Evolutionary conservation across 768 basidiomycete species (phyloP).

Genomic region (Tricholoma flavovirens): DNA sequence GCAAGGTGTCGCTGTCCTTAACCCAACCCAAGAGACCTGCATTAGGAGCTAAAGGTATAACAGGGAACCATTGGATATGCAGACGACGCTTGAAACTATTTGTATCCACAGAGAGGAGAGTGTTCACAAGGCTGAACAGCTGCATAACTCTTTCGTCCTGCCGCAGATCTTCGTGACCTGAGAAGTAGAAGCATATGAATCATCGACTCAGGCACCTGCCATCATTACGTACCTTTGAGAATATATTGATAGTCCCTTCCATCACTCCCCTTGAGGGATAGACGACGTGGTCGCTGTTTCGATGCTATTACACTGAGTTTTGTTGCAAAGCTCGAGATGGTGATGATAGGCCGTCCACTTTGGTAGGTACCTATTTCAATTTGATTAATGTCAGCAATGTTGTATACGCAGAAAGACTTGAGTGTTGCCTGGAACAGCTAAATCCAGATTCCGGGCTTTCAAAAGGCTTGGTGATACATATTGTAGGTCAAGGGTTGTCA

Average conservation of each 20-base stretch:
- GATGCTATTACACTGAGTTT: slow-evolving; percentile 93
- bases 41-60: slow-evolving; percentile 93
- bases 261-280: slow-evolving; percentile 84
- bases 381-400: background rate
- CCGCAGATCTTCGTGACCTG: slow-evolving; percentile 96
- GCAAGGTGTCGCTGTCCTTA: slow-evolving; percentile 90
- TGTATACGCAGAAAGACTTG: background rate
- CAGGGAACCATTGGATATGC: slow-evolving; percentile 88
- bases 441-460: slow-evolving; percentile 81
- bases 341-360: slow-evolving; percentile 76
- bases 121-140: slow-evolving; percentile 95
- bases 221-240: slow-evolving; percentile 65
- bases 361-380: slow-evolving; percentile 86
- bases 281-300: slow-evolving; percentile 90
- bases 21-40: slow-evolving; percentile 96
- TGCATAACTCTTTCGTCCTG: slow-evolving; percentile 99
- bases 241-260: slow-evolving; percentile 89
- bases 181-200: background rate
- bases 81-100: slow-evolving; percentile 94
- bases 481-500: slow-evolving; percentile 90
- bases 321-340: slow-evolving; percentile 78
- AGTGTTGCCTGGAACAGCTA: slow-evolving; percentile 86
- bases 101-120: slow-evolving; percentile 85
- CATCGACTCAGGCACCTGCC: background rate
- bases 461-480: slow-evolving; percentile 93